Conservation (phyloP, 2,329 filamentous ascomycete genomes). For the Biscogniauxia mediterranea region DNA sequence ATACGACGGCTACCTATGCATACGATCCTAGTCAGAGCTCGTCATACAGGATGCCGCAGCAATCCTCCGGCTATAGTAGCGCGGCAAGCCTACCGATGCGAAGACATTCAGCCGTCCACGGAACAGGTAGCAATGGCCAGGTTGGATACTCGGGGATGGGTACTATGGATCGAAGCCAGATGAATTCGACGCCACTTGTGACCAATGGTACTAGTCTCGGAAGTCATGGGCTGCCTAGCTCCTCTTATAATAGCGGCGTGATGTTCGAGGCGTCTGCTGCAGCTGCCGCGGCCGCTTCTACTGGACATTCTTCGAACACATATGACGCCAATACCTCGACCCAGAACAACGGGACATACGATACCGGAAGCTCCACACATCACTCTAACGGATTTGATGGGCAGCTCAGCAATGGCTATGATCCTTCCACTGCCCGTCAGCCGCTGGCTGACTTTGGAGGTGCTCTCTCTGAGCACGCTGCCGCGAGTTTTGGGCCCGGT, state of each 20-base stretch:
- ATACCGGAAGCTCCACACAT: constrained; percentile 2
- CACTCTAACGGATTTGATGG: constrained; percentile 1
- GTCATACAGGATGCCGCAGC: constrained; percentile 9
- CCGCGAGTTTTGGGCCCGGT: constrained; percentile 1
- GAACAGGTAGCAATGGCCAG: constrained; percentile 8
- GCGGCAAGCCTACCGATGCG: constrained; percentile 8
- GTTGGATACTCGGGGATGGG: constrained; percentile 14
- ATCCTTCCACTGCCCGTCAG: constrained; percentile 4
- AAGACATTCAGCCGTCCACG: constrained; percentile 15
- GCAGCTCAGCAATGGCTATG: background rate
- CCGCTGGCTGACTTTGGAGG: constrained; percentile 3
- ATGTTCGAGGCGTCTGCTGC: constrained; percentile 16
- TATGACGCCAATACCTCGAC: constrained; percentile 3
- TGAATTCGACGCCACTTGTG: constrained; percentile 12
- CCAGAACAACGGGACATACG: constrained; percentile 7
- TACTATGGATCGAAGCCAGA: constrained; percentile 6
- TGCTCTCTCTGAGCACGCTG: constrained; percentile 4
- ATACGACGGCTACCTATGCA: constrained; percentile 2
- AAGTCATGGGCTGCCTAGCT: constrained; percentile 10
- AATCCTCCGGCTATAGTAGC: constrained; percentile 1
- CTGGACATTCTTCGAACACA: constrained; percentile 1
- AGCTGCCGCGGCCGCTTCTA: constrained; percentile 2
- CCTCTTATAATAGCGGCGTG: constrained; percentile 12
- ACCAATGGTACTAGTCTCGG: constrained; percentile 9
- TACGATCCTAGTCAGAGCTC: constrained; percentile 5